phyloP scores from a whole-genome alignment of 2,329 filamentous ascomycete genomes.

The Amauroascus verrucosus region DNA sequence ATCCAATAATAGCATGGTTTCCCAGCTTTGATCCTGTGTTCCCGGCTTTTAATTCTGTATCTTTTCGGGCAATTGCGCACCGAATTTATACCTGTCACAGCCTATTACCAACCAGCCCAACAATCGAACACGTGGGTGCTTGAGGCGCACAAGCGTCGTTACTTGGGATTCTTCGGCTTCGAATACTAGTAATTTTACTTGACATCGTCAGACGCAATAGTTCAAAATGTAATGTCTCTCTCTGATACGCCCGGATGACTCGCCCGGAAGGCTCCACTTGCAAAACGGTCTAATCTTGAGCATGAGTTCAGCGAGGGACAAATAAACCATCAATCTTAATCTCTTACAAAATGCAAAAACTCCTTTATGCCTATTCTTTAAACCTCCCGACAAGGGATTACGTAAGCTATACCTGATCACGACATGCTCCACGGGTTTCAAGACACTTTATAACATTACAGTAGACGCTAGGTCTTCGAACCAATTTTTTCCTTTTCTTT shows the following conservation, averaged over 20 bases:
- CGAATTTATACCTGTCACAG: background rate
- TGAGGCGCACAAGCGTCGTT: background rate
- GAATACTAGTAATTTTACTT: background rate
- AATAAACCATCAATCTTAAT: too few species aligned
- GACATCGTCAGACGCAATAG: background rate
- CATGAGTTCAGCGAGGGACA: background rate
- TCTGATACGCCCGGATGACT: too few species aligned
- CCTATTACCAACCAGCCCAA: background rate
- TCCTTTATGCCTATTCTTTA: slow-evolving; percentile 11
- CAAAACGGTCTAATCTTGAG: background rate
- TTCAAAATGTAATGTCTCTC: too few species aligned
- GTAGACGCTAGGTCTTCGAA: slow-evolving; percentile 6
- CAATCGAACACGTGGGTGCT: background rate
- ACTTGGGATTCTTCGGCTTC: background rate
- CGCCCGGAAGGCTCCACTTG: too few species aligned
- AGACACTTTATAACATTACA: slow-evolving; percentile 12
- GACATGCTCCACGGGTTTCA: slow-evolving; percentile 8
- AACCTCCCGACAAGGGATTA: background rate
- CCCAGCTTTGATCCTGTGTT: background rate
- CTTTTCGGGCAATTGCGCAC: background rate
- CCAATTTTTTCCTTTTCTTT: slow-evolving; percentile 5
- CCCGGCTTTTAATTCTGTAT: background rate
- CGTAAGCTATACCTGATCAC: slow-evolving; percentile 2
- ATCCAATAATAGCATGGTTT: background rate
- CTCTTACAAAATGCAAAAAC: slow-evolving; percentile 4